Evolutionary conservation across 306 rosid genomes (phyloP).

Genomic region (Betula pendula): DNA sequence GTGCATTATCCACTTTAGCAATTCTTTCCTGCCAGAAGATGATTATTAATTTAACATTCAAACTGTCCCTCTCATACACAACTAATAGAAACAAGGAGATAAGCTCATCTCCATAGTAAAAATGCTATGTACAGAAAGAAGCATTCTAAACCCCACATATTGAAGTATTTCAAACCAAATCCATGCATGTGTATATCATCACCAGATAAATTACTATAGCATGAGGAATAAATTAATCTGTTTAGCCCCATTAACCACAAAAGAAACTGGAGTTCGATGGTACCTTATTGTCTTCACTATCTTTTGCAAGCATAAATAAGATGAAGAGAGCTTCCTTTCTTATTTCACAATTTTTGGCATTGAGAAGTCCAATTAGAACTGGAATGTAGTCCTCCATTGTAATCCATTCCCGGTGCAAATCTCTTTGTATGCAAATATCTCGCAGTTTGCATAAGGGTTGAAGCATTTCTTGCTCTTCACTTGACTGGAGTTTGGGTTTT

Average conservation of each 20-base stretch:
- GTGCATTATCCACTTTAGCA: slow-evolving; percentile 48
- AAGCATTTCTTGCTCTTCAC: slow-evolving; percentile 44
- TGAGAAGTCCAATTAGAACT: slow-evolving; percentile 52
- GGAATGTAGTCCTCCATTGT: slow-evolving; percentile 57
- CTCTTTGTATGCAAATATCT: slow-evolving; percentile 50
- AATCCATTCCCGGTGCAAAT: slow-evolving; percentile 58
- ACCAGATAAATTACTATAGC: not conserved
- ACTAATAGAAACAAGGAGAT: not conserved
- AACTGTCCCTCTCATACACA: not conserved
- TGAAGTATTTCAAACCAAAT: not conserved
- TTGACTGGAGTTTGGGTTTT: slow-evolving; percentile 44
- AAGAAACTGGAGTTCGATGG: slow-evolving; percentile 4
- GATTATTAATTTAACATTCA: not conserved
- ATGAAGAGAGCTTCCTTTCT: slow-evolving; percentile 47
- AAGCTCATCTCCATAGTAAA: not conserved
- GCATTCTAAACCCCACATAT: not conserved
- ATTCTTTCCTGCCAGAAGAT: slow-evolving; percentile 53
- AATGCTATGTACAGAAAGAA: not conserved
- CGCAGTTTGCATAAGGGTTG: slow-evolving; percentile 41
- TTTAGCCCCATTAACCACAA: slow-evolving; percentile 9
- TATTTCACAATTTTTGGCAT: slow-evolving; percentile 51
- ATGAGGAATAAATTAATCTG: not conserved
- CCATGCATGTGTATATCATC: not conserved
- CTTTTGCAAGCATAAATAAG: slow-evolving; percentile 54
- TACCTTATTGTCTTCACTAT: slow-evolving; percentile 63